Percentiles rank a stretch among this genome's conserved stretches.
Conservation (phyloP, 768 basidiomycete genomes). For the Clavulina sp. region DNA sequence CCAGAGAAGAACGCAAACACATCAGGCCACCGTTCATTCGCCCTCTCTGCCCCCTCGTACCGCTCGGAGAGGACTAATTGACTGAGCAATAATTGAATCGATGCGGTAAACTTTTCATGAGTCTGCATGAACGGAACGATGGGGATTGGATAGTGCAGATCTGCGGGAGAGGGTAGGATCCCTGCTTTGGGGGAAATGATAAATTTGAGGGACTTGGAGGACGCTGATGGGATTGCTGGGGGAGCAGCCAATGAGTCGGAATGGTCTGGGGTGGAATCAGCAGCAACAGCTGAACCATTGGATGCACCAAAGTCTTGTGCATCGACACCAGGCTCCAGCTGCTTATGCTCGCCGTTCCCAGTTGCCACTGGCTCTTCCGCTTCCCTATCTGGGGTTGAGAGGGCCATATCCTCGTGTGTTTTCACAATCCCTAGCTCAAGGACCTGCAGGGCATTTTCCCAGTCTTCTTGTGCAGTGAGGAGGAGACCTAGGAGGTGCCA, state of each 20-base stretch:
- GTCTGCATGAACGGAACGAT: slow-evolving; percentile 34
- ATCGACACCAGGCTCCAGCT: too few relatives aligned
- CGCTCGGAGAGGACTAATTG: slow-evolving; percentile 66
- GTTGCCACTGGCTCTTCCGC: too few relatives aligned
- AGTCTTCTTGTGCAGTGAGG: slow-evolving; percentile 61
- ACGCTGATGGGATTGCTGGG: too few relatives aligned
- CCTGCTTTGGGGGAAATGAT: too few relatives aligned
- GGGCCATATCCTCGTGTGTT: slow-evolving; percentile 22
- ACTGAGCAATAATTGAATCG: slow-evolving; percentile 74
- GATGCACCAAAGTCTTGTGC: too few relatives aligned
- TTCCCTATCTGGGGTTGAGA: background rate
- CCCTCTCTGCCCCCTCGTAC: slow-evolving; percentile 70
- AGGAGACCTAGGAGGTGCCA: slow-evolving; percentile 86
- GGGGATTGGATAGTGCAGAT: slow-evolving; percentile 28
- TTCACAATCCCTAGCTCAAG: slow-evolving; percentile 61
- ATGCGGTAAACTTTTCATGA: slow-evolving; percentile 52
- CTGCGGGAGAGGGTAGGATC: slow-evolving; percentile 27
- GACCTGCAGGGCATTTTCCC: slow-evolving; percentile 58
- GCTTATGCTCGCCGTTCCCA: too few relatives aligned
- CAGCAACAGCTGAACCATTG: too few relatives aligned
- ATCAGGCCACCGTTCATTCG: slow-evolving; percentile 64
- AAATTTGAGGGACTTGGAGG: slow-evolving; percentile 1
- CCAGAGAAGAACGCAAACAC: slow-evolving; percentile 77
- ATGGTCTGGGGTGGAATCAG: too few relatives aligned
- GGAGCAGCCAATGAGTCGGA: too few relatives aligned